phyloP scores from a whole-genome alignment of 75 land plant genomes.

The Pinus albicaulis region DNA sequence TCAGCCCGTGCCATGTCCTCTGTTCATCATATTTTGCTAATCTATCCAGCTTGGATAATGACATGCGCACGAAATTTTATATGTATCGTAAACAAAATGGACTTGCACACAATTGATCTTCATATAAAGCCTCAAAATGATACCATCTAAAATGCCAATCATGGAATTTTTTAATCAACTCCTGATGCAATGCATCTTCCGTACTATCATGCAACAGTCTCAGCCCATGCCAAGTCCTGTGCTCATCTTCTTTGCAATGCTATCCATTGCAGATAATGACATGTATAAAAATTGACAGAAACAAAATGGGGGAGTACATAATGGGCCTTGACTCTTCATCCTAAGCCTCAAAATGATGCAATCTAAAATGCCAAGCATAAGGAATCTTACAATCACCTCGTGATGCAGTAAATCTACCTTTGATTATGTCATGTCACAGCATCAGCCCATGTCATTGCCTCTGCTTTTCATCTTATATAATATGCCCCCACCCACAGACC shows the following conservation, averaged over 20 bases:
- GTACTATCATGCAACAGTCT: too few species aligned
- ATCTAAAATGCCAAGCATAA: not conserved
- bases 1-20: too few species aligned
- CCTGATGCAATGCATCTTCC: not conserved
- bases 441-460: not conserved
- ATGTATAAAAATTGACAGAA: not conserved
- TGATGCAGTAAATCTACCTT: not conserved
- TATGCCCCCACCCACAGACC: not conserved
- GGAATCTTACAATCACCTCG: not conserved
- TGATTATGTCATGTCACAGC: not conserved
- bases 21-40: too few species aligned
- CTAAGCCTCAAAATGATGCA: not conserved
- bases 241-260: too few species aligned
- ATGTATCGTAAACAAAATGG: not conserved
- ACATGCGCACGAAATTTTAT: too few species aligned
- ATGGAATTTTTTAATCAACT: not conserved
- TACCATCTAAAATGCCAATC: not conserved
- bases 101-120: not conserved
- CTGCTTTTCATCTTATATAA: not conserved
- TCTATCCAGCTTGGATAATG: too few species aligned
- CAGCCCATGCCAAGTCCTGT: too few species aligned
- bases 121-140: not conserved
- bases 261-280: too few species aligned
- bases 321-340: not conserved
- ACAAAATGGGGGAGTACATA: not conserved